phyloP scores from a whole-genome alignment of 2,329 filamentous ascomycete genomes.

The Uncinocarpus reesii region DNA sequence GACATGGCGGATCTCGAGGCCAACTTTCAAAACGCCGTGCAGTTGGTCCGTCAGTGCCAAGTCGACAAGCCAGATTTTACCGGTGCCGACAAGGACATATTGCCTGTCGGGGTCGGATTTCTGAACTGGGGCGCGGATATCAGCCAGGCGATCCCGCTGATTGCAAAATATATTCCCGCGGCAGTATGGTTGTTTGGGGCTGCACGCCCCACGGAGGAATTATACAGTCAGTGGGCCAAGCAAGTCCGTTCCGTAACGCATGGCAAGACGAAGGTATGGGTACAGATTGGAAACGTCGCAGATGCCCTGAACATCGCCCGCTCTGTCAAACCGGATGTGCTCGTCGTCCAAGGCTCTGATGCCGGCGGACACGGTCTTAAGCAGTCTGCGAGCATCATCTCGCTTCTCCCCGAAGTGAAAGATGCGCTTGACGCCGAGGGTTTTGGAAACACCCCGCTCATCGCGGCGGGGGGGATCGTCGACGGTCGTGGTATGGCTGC shows the following conservation, averaged over 20 bases:
- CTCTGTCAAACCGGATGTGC: conserved; percentile 36
- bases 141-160: conserved; percentile 21
- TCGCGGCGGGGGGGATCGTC: conserved; percentile 46
- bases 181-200: conserved; percentile 37
- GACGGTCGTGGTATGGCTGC: conserved; percentile 45
- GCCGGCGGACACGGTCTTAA: conserved; percentile 46
- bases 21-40: conserved; percentile 24
- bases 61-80: background rate
- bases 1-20: conserved; percentile 25
- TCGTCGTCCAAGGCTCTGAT: conserved; percentile 46
- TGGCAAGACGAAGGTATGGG: conserved; percentile 40
- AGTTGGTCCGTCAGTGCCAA: conserved; percentile 17
- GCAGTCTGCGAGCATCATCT: conserved; percentile 38
- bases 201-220: conserved; percentile 21
- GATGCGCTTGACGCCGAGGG: conserved; percentile 30
- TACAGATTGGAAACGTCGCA: conserved; percentile 42
- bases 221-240: conserved; percentile 31
- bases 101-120: conserved; percentile 35
- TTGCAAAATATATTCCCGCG: conserved; percentile 27
- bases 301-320: conserved; percentile 37
- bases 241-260: conserved; percentile 32
- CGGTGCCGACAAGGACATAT: conserved; percentile 10
- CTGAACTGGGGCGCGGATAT: conserved; percentile 32
- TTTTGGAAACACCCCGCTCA: conserved; percentile 32
- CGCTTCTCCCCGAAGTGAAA: conserved; percentile 42